A percentile compares a stretch with the other conserved stretches of the same genome.
Conservation (phyloP, 768 basidiomycete genomes). For the Chalciporus chontae region DNA sequence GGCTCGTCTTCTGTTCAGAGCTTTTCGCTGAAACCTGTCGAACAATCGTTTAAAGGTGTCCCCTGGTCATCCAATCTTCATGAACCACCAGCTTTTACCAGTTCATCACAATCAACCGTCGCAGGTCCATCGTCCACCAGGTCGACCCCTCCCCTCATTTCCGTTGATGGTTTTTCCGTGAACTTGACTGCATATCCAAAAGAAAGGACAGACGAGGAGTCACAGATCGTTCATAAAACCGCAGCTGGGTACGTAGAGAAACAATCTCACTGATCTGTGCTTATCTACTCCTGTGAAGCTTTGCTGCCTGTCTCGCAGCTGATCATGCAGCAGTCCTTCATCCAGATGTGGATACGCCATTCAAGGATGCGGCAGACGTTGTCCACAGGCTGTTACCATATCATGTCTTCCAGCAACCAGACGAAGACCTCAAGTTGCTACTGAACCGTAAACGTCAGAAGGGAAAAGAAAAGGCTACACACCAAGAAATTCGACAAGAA, state of each 20-base stretch:
- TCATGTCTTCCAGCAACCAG: constrained; percentile 75
- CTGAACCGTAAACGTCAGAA: constrained; percentile 34
- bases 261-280: neutral
- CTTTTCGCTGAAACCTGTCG: constrained; percentile 20
- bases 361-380: constrained; percentile 57
- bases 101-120: constrained; percentile 6
- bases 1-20: constrained; percentile 28
- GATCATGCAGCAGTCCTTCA: constrained; percentile 61
- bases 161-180: constrained; percentile 26
- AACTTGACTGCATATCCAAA: constrained; percentile 24
- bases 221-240: constrained; percentile 42
- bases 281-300: constrained; percentile 36
- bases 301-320: constrained; percentile 50
- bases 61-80: constrained; percentile 4
- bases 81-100: constrained; percentile 3
- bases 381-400: constrained; percentile 75
- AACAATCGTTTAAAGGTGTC: constrained; percentile 1
- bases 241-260: constrained; percentile 45
- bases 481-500: constrained; percentile 44
- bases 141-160: constrained; percentile 1
- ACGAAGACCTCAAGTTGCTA: constrained; percentile 51
- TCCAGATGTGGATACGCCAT: constrained; percentile 71
- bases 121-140: constrained; percentile 29
- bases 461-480: constrained; percentile 60
- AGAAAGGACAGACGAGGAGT: constrained; percentile 49